A percentile compares a stretch with the other conserved stretches of the same genome.
phyloP scores from a whole-genome alignment of 441 rosid genomes.

The Euphorbia neoarborescens region DNA sequence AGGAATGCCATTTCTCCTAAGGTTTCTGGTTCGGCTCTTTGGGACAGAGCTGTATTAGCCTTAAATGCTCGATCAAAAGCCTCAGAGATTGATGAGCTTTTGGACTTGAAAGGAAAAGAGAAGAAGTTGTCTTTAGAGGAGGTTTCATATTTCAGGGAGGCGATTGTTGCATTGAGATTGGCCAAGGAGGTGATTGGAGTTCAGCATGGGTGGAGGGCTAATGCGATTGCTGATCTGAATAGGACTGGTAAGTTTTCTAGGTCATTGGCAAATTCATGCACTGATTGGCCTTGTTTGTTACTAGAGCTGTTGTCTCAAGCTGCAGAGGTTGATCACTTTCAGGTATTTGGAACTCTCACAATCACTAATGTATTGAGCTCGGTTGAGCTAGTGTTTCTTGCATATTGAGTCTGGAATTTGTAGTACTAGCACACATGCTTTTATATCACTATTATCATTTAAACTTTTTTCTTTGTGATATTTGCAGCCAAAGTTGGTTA shows the following conservation, averaged over 20 bases:
- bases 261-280: slow-evolving; percentile 67
- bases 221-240: slow-evolving; percentile 77
- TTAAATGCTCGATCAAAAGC: slow-evolving; percentile 66
- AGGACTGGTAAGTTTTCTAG: slow-evolving; percentile 64
- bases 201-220: slow-evolving; percentile 69
- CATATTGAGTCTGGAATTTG: background rate
- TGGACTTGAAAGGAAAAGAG: slow-evolving; percentile 44
- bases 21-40: slow-evolving; percentile 51
- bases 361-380: background rate
- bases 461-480: background rate
- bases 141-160: slow-evolving; percentile 69
- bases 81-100: slow-evolving; percentile 54
- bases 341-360: slow-evolving; percentile 34
- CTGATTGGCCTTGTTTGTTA: slow-evolving; percentile 89
- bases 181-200: slow-evolving; percentile 67
- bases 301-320: slow-evolving; percentile 82
- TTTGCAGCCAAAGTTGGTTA: slow-evolving; percentile 84
- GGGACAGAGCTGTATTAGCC: slow-evolving; percentile 65
- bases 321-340: slow-evolving; percentile 79
- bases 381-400: background rate
- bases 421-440: background rate
- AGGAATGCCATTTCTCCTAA: slow-evolving; percentile 33
- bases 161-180: slow-evolving; percentile 59
- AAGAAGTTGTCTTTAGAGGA: slow-evolving; percentile 60
- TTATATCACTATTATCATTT: background rate